A percentile compares a stretch with the other conserved stretches of the same genome.
Conservation (phyloP, 164 flowering plant genomes). For the Protea cynaroides region DNA sequence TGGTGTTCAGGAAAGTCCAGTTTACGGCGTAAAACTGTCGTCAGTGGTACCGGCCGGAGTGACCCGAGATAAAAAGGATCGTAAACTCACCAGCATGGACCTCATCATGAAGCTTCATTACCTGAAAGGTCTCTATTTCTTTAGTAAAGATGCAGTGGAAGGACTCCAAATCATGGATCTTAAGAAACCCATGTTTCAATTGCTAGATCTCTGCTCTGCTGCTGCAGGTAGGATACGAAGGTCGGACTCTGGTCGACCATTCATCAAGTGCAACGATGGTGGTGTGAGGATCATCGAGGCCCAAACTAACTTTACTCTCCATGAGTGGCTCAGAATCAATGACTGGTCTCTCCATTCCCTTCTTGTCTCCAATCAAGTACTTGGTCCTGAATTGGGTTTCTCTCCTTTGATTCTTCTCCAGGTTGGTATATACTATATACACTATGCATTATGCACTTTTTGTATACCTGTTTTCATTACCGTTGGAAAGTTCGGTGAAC, state of each 20-base stretch:
- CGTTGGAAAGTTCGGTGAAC: too few species aligned
- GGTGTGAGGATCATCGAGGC: constrained; percentile 70
- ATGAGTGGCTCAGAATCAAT: constrained; percentile 35
- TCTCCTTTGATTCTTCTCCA: background rate
- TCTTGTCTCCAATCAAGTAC: background rate
- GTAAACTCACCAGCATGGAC: constrained; percentile 43
- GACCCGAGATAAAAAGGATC: constrained; percentile 34
- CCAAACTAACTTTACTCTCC: constrained; percentile 26
- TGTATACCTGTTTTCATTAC: too few species aligned
- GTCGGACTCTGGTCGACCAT: constrained; percentile 44
- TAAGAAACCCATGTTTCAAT: constrained; percentile 54
- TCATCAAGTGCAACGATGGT: constrained; percentile 65
- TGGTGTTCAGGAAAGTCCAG: constrained; percentile 1
- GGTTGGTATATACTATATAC: background rate
- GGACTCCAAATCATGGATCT: constrained; percentile 27
- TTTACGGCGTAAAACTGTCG: constrained; percentile 32
- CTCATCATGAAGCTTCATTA: constrained; percentile 73
- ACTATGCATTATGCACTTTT: too few species aligned
- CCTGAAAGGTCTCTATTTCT: constrained; percentile 52
- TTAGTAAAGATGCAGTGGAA: constrained; percentile 23
- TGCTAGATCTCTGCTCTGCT: constrained; percentile 28
- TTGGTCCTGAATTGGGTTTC: background rate
- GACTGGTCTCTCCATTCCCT: constrained; percentile 14
- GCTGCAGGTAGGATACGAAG: constrained; percentile 52
- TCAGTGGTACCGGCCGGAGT: constrained; percentile 60